These are phyloP conservation scores for Diospyros kaki DNA, from an alignment of 148 eudicot genomes.

Conservation along the genomic window DNA sequence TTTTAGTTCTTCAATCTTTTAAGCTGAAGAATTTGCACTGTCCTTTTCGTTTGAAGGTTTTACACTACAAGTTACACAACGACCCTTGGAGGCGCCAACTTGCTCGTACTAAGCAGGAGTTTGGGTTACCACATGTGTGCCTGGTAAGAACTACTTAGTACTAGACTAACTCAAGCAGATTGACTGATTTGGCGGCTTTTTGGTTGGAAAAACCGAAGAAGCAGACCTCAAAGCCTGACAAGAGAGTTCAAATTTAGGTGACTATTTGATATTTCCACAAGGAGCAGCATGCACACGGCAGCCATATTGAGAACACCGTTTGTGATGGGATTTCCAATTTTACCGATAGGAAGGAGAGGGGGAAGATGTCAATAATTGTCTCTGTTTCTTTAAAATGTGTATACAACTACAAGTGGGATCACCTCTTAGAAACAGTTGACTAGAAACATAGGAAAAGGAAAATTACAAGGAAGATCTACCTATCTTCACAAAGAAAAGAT, in stretches of 20 bases:
- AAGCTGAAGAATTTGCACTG: slow-evolving; percentile 7
- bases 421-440: too few species aligned
- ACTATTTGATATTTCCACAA: not conserved
- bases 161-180: not conserved
- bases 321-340: not conserved
- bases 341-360: not conserved
- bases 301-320: not conserved
- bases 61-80: slow-evolving; percentile 81
- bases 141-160: slow-evolving; percentile 7
- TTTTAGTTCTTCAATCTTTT: not conserved
- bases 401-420: too few species aligned
- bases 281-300: not conserved
- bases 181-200: not conserved
- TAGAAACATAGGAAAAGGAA: too few species aligned
- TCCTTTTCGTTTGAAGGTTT: slow-evolving; percentile 32
- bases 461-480: not conserved
- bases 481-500: not conserved
- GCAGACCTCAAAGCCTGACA: too few species aligned
- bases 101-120: slow-evolving; percentile 28
- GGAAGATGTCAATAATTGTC: not conserved
- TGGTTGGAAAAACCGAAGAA: not conserved
- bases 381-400: not conserved
- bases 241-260: not conserved
- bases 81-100: slow-evolving; percentile 69
- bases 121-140: slow-evolving; percentile 22